phyloP scores from a whole-genome alignment of 768 basidiomycete genomes.

The Auriscalpium vulgare region DNA sequence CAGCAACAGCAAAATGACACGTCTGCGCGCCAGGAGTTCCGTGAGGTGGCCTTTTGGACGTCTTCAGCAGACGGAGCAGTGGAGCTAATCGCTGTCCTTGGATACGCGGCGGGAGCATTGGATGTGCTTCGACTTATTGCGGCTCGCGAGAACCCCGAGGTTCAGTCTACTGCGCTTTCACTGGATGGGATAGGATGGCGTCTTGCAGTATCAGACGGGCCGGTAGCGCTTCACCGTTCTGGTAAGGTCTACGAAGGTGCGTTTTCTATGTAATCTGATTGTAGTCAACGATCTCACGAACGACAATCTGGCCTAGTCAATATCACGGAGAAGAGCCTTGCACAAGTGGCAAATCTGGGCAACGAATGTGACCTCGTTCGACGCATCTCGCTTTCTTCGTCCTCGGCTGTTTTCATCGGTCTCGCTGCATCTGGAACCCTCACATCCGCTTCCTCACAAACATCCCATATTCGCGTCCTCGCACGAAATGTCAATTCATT shows the following conservation, averaged over 20 bases:
- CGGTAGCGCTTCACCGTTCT: constrained; percentile 1
- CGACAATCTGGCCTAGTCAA: background rate
- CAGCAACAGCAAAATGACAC: background rate
- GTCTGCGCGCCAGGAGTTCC: constrained; percentile 2
- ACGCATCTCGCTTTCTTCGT: too few relatives aligned
- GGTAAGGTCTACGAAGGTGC: constrained; percentile 11
- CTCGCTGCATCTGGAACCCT: constrained; percentile 7
- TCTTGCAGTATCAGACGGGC: constrained; percentile 13
- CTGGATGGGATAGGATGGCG: constrained; percentile 23
- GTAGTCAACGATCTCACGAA: background rate
- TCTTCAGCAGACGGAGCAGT: background rate
- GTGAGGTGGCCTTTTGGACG: constrained; percentile 8
- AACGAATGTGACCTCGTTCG: constrained; percentile 2
- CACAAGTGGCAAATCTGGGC: constrained; percentile 4
- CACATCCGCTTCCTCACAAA: background rate
- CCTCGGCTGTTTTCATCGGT: constrained; percentile 4
- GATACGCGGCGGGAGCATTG: background rate
- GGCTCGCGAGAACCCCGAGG: background rate
- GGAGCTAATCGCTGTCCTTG: constrained; percentile 6
- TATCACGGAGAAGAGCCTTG: constrained; percentile 1
- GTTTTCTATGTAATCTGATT: background rate
- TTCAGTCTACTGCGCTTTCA: background rate
- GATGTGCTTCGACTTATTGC: constrained; percentile 8
- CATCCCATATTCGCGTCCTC: constrained; percentile 24
- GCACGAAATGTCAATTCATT: constrained; percentile 65